A percentile compares a stretch with the other conserved stretches of the same genome.
Conservation (phyloP, 2,329 filamentous ascomycete genomes). For the Hypoxylon sp. region DNA sequence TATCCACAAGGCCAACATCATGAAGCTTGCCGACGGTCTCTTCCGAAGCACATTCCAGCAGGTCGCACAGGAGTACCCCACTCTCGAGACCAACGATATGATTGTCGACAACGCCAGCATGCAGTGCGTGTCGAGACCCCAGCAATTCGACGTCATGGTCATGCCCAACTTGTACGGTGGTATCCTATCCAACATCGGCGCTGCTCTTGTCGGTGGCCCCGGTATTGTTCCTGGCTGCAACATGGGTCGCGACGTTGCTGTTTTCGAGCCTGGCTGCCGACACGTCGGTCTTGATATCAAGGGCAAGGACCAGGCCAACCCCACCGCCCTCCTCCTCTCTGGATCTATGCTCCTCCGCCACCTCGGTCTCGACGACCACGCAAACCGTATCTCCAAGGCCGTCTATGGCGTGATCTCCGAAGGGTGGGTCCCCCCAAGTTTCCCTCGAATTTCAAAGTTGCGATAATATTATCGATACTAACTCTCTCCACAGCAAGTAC, state of each 20-base stretch:
- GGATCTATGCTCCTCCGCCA: slow-evolving; percentile 98
- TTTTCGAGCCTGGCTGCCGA: slow-evolving; percentile 99
- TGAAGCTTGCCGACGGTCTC: slow-evolving; percentile 99
- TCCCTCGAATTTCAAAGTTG: slow-evolving; percentile 6
- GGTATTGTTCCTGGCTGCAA: slow-evolving; percentile 99
- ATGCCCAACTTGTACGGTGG: slow-evolving; percentile 99
- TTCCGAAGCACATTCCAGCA: slow-evolving; percentile 98
- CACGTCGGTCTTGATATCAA: slow-evolving; percentile 99
- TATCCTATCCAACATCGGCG: slow-evolving; percentile 98
- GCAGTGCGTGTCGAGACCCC: slow-evolving; percentile 95
- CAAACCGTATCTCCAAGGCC: slow-evolving; percentile 96
- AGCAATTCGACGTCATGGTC: slow-evolving; percentile 99
- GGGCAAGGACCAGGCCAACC: slow-evolving; percentile 99
- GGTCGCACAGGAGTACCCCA: slow-evolving; percentile 94
- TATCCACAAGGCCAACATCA: slow-evolving; percentile 99
- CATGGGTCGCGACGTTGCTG: slow-evolving; percentile 98
- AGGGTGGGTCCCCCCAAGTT: slow-evolving; percentile 74
- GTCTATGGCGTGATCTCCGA: slow-evolving; percentile 85
- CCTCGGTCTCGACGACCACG: slow-evolving; percentile 96
- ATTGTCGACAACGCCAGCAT: slow-evolving; percentile 99
- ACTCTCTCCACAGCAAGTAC: slow-evolving; percentile 73
- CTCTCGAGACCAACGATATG: slow-evolving; percentile 97
- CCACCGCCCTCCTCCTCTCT: slow-evolving; percentile 93
- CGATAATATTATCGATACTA: slow-evolving; percentile 53
- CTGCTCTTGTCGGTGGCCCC: slow-evolving; percentile 95